Evolutionary conservation across 768 basidiomycete genomes (phyloP).

Genomic region (Rhizopogon roseolus): DNA sequence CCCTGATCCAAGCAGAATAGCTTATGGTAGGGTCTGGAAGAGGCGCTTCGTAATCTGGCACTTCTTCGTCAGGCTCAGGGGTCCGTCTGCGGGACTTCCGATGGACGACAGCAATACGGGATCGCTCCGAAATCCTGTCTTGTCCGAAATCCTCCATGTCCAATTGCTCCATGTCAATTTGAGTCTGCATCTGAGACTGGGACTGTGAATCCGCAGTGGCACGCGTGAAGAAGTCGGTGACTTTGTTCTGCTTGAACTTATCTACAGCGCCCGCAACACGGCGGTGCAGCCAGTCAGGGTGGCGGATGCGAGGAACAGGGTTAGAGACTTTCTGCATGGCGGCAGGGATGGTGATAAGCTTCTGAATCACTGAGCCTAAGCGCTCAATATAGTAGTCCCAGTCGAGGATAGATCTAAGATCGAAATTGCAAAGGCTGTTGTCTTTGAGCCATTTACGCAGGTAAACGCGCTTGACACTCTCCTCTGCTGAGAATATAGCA

Average conservation of each 20-base stretch:
- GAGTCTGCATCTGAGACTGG: slow-evolving; percentile 8
- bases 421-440: slow-evolving; percentile 79
- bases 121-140: slow-evolving; percentile 20
- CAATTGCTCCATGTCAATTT: slow-evolving; percentile 10
- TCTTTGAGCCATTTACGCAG: slow-evolving; percentile 97
- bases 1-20: slow-evolving; percentile 76
- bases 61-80: slow-evolving; percentile 36
- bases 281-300: slow-evolving; percentile 96
- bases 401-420: slow-evolving; percentile 90
- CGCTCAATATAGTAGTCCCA: slow-evolving; percentile 99
- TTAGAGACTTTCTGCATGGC: slow-evolving; percentile 97
- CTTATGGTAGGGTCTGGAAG: slow-evolving; percentile 60
- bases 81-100: slow-evolving; percentile 41
- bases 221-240: slow-evolving; percentile 85
- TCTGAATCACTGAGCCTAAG: slow-evolving; percentile 96
- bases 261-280: slow-evolving; percentile 86
- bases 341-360: slow-evolving; percentile 97
- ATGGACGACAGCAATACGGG: slow-evolving; percentile 50
- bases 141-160: slow-evolving; percentile 64
- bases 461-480: slow-evolving; percentile 82
- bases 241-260: slow-evolving; percentile 97
- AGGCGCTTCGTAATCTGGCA: slow-evolving; percentile 21
- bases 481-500: slow-evolving; percentile 96
- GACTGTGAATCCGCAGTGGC: slow-evolving; percentile 3
- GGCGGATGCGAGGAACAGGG: slow-evolving; percentile 91